Percentiles rank a stretch among this genome's conserved stretches.
phyloP scores from a whole-genome alignment of 2,329 filamentous ascomycete species.

The Neodidymelliopsis sp. region DNA sequence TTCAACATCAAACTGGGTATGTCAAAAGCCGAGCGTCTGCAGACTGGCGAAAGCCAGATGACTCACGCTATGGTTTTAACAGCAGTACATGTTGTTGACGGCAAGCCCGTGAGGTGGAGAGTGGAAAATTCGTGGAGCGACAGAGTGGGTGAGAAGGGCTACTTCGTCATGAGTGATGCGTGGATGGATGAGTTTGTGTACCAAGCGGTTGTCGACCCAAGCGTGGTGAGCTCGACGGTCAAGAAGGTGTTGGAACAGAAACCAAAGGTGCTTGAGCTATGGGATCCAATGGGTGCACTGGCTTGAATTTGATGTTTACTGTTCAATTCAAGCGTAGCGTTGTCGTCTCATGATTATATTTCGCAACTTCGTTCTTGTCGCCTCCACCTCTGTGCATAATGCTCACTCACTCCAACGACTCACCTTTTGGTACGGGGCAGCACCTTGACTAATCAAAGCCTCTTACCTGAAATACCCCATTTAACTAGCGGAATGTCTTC shows the following conservation, averaged over 20 bases:
- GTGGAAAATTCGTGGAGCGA: constrained; percentile 89
- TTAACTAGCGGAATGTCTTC: not conserved
- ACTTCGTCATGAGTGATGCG: constrained; percentile 86
- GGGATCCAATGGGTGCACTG: constrained; percentile 82
- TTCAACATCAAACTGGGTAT: constrained; percentile 78
- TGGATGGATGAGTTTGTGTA: constrained; percentile 75
- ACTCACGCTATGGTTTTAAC: constrained; percentile 94
- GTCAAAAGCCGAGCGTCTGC: constrained; percentile 77
- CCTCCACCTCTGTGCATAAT: not conserved
- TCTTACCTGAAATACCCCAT: not conserved
- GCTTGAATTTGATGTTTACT: constrained; percentile 49
- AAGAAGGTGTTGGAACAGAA: constrained; percentile 74
- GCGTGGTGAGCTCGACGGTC: constrained; percentile 65
- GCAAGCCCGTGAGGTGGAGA: constrained; percentile 76
- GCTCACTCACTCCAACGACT: no score
- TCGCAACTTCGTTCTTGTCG: not conserved
- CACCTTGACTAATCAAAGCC: not conserved
- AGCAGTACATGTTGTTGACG: constrained; percentile 77
- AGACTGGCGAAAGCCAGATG: constrained; percentile 80
- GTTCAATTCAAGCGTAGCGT: not conserved
- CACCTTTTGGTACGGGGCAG: no score
- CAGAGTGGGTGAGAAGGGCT: constrained; percentile 74
- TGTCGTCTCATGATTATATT: not conserved
- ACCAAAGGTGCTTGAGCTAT: constrained; percentile 68
- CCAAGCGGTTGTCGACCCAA: constrained; percentile 83